Evolutionary conservation across 495 filamentous ascomycete species (phyloP), one percentile per base, ranked within the genome.

Genomic region (Peziza echinospora): DNA sequence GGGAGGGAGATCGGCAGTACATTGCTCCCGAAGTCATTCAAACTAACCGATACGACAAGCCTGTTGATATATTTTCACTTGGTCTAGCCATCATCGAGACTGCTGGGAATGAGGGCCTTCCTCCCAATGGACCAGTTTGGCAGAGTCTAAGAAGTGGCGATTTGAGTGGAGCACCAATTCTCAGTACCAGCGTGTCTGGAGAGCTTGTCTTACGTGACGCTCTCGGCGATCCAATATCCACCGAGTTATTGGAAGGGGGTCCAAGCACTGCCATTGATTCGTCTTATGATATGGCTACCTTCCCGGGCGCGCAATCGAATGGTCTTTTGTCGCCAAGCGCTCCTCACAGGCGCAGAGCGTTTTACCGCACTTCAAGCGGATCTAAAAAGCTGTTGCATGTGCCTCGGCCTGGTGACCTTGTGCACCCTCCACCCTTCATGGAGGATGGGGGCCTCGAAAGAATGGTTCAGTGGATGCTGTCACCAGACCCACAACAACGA

Each of bases 1-100:
- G 80, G 24, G 89, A 97, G 63, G 89, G 89, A 16, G 89, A 97
- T 56, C 81, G 89, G 41, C 82, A 89, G 57, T 97, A 97, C 58
- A 84, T 97, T 55, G 85, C 80, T 5, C 85, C 86, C 0, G 89
- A 97, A 58, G 80, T 93, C 41, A 70, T 97, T 10, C 70, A 68
- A 56, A 42, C 47, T 6, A 85, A 82, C 26, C 71, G 76, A 47
- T 84, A 76, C 55, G 86, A 92, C 62, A 89, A 89, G 57, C 80
- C 89, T 3, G 77, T 81, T 37, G 89, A 97, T 61, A 73, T 97
- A 28, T 97, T 94, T 62, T 80, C 87, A 2, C 71, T 97, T 19
- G 89, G 89, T 24, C 69, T 94, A 48, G 87, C 94, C 57, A 80
- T 94, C 61, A 73, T 93, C 30, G 89, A 97, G 64, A 84, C 84